phyloP scores from a whole-genome alignment of 768 basidiomycete genomes.

The Hydnomerulius pinastri region DNA sequence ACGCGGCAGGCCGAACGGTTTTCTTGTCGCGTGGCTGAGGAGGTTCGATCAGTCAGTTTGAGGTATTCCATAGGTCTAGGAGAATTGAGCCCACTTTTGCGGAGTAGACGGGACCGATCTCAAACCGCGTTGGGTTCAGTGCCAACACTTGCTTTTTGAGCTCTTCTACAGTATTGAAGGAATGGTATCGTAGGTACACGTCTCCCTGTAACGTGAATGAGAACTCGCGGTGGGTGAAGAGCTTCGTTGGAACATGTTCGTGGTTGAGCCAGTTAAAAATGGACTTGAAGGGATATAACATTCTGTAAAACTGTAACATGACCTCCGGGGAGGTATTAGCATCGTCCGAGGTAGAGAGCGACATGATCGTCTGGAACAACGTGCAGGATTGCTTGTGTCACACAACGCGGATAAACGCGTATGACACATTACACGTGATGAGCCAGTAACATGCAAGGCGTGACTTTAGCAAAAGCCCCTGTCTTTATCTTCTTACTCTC shows the following conservation, averaged over 20 bases:
- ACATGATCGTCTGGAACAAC: slow-evolving; percentile 4
- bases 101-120: slow-evolving; percentile 94
- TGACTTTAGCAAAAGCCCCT: too few species aligned
- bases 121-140: slow-evolving; percentile 90
- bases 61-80: background rate
- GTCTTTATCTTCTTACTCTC: background rate
- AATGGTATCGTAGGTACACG: slow-evolving; percentile 93
- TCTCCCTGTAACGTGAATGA: slow-evolving; percentile 91
- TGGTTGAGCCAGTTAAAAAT: slow-evolving; percentile 96
- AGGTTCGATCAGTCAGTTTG: slow-evolving; percentile 1
- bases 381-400: background rate
- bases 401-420: slow-evolving; percentile 9
- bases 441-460: background rate
- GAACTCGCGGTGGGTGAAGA: slow-evolving; percentile 94
- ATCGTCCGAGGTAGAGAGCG: slow-evolving; percentile 14
- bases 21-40: slow-evolving; percentile 87
- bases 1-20: slow-evolving; percentile 64
- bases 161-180: slow-evolving; percentile 82
- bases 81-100: slow-evolving; percentile 63
- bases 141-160: slow-evolving; percentile 87
- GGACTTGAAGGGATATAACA: slow-evolving; percentile 93
- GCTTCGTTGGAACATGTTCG: slow-evolving; percentile 71
- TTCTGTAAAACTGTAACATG: slow-evolving; percentile 81
- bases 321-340: slow-evolving; percentile 52
- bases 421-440: slow-evolving; percentile 22